These are phyloP conservation scores for Triticum timopheevii DNA, from an alignment of 176 grass and related monocot species.

Conservation along the genomic window DNA sequence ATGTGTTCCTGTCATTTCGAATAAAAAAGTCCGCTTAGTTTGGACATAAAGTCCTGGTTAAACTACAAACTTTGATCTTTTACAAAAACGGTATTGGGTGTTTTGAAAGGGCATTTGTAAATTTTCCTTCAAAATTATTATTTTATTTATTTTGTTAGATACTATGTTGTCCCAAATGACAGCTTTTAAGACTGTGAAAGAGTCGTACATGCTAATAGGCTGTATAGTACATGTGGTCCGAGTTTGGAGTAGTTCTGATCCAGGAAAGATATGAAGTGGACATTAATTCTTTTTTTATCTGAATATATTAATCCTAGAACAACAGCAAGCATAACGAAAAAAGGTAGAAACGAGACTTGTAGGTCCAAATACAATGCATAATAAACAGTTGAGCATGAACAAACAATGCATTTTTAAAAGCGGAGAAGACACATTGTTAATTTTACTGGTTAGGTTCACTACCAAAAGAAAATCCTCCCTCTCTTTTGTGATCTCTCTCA, in stretches of 20 bases:
- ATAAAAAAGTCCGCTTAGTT: neutral
- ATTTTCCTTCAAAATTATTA: neutral
- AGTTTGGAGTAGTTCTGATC: neutral
- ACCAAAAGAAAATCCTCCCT: neutral
- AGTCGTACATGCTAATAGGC: neutral
- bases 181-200: neutral
- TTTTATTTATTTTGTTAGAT: neutral
- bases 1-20: neutral
- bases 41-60: neutral
- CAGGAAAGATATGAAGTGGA: neutral
- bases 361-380: neutral
- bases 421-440: neutral
- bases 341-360: neutral
- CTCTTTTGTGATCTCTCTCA: neutral
- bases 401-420: neutral
- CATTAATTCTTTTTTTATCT: neutral
- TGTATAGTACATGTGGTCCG: neutral
- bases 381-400: neutral
- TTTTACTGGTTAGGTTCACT: neutral
- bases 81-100: neutral
- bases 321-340: neutral
- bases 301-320: neutral
- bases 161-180: neutral
- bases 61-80: neutral
- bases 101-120: neutral